Conservation (phyloP, 345 rosid genomes). For the Salix caprea region DNA sequence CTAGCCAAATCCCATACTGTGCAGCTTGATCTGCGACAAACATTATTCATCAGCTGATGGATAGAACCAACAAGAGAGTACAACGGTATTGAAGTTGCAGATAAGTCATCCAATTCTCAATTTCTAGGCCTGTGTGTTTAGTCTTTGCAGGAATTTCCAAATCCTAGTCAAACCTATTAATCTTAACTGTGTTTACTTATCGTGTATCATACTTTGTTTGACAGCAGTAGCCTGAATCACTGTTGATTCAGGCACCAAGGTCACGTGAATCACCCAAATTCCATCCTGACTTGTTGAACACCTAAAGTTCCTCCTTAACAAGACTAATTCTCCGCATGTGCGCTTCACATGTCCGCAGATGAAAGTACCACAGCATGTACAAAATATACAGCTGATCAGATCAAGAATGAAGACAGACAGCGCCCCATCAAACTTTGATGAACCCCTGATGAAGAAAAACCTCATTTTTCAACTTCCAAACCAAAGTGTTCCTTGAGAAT, state of each 20-base stretch:
- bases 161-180: not conserved
- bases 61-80: not conserved
- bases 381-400: not conserved
- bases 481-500: conserved; percentile 52
- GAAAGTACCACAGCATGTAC: not conserved
- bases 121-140: not conserved
- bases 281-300: not conserved
- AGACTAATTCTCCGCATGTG: not conserved
- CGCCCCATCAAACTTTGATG: not conserved
- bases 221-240: not conserved
- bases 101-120: not conserved
- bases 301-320: not conserved
- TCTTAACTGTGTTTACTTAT: not conserved
- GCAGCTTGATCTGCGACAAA: not conserved
- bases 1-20: not conserved
- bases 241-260: not conserved
- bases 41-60: not conserved
- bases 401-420: not conserved
- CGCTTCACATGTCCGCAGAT: not conserved
- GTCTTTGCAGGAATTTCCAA: not conserved
- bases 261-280: not conserved
- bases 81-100: not conserved
- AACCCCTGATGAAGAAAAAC: not conserved
- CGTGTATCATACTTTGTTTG: not conserved
- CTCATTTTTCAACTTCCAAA: conserved; percentile 35